Evolutionary conservation across 768 basidiomycete species (phyloP).

Genomic region (Suillus clintonianus): DNA sequence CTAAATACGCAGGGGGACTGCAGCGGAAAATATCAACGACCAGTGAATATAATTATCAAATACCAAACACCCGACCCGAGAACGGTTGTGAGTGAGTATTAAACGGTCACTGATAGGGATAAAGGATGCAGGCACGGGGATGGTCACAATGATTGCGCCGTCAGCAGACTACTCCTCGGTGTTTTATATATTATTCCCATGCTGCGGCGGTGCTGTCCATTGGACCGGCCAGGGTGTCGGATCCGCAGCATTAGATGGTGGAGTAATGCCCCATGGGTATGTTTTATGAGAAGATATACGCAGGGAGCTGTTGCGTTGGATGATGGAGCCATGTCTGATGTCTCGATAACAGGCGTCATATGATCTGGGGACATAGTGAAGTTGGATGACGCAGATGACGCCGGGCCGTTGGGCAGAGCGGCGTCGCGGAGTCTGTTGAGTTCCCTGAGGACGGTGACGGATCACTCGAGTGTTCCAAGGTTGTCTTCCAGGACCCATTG

Average conservation of each 20-base stretch:
- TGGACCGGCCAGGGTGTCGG: neutral
- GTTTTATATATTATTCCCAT: neutral
- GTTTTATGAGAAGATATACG: neutral
- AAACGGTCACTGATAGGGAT: neutral
- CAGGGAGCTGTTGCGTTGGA: neutral
- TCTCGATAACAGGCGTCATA: neutral
- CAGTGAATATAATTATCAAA: neutral
- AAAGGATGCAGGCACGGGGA: conserved; percentile 8
- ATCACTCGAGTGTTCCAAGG: neutral
- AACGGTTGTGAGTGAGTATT: neutral
- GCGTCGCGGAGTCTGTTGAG: neutral
- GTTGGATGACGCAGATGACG: neutral
- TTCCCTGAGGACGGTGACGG: neutral
- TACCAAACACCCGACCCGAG: neutral
- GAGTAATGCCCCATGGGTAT: neutral
- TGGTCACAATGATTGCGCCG: conserved; percentile 18
- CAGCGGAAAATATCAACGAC: neutral
- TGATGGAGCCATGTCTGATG: neutral
- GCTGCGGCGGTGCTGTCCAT: neutral
- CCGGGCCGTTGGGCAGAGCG: neutral
- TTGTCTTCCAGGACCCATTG: neutral
- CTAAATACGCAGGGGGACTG: neutral
- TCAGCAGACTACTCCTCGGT: conserved; percentile 3
- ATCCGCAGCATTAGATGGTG: neutral
- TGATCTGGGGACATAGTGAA: neutral